These are phyloP conservation scores for Fusarium annulatum DNA, from an alignment of 2,329 filamentous ascomycete species.

Conservation along the genomic window DNA sequence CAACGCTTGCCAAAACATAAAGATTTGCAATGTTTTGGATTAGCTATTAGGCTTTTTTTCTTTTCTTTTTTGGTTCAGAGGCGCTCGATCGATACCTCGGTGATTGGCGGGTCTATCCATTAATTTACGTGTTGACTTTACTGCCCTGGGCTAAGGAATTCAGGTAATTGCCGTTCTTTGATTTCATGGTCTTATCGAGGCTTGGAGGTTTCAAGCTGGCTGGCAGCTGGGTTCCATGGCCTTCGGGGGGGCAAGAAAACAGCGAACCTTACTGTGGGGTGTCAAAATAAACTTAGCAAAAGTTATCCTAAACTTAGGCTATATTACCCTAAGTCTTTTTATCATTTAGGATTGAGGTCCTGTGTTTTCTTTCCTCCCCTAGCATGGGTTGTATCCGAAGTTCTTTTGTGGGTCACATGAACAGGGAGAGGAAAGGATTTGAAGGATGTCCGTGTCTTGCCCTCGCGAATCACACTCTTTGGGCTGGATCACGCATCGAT, in stretches of 20 bases:
- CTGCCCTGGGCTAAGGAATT: slow-evolving; percentile 7
- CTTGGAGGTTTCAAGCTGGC: slow-evolving; percentile 6
- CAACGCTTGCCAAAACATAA: background rate
- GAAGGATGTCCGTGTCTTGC: background rate
- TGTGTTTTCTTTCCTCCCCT: too few relatives aligned
- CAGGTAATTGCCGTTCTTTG: slow-evolving; percentile 4
- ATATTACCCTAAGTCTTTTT: too few relatives aligned
- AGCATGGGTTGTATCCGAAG: background rate
- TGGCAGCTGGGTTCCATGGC: background rate
- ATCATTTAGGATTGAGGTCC: too few relatives aligned
- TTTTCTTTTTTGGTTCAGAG: background rate
- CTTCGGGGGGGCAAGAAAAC: too few relatives aligned
- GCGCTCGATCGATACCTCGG: background rate
- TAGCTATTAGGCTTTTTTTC: background rate
- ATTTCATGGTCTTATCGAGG: slow-evolving; percentile 6
- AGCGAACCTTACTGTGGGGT: too few relatives aligned
- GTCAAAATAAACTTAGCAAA: too few relatives aligned
- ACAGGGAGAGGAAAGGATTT: background rate
- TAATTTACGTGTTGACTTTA: background rate
- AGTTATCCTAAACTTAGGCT: too few relatives aligned
- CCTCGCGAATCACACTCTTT: slow-evolving; percentile 1
- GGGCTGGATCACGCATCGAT: slow-evolving; percentile 20
- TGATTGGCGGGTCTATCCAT: slow-evolving; percentile 10
- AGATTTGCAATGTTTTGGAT: background rate
- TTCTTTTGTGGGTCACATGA: slow-evolving; percentile 10